Evolutionary conservation across 495 filamentous ascomycete species (phyloP), one percentile per base, ranked within the genome.

Genomic region (Trichoderma reesei): DNA sequence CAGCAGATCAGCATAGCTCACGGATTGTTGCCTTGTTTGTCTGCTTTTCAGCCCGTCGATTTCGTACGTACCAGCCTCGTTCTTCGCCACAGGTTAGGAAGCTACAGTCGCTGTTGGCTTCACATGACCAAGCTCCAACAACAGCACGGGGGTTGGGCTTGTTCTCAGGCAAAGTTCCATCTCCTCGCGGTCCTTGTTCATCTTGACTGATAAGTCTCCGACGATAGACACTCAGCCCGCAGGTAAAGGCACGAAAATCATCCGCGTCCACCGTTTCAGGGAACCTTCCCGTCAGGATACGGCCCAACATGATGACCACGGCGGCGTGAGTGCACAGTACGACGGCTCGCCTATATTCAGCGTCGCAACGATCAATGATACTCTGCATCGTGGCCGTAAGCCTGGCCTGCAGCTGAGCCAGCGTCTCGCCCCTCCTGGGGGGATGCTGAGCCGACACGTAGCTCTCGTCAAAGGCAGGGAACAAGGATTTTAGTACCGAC

Each of bases 321-420:
- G 94, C 94, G 0, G 93, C 94, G 77, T 98, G 94, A n/a, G 90
- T 86, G 72, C 89, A 96, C 14, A 98, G 82, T 31, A 96, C 67
- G 16, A 97, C 77, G 0, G 90, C 78, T 60, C 84, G 88, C 7
- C 78, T 74, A 39, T 82, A 81, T 54, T 84, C 80, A 20, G 71
- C 68, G 70, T 98, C 94, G 38, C 88, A 82, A 42, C 83, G 76
- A 61, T 80, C 77, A 68, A 98, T 91, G 60, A 98, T 82, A 6
- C 75, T 77, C 16, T 84, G 75, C 26, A 96, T 78, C 1, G 86
- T 80, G 38, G 85, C 85, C 6, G 91, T 90, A 8, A 89, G 74
- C 31, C 94, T 88, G 66, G 91, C 80, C 71, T 98, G 91, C 2
- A 98, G 80, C 62, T 90, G 82, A 3, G 79, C 71, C 65, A 97